Conservation (phyloP, 2,329 filamentous ascomycete genomes). For the Hysterium pulicare region DNA sequence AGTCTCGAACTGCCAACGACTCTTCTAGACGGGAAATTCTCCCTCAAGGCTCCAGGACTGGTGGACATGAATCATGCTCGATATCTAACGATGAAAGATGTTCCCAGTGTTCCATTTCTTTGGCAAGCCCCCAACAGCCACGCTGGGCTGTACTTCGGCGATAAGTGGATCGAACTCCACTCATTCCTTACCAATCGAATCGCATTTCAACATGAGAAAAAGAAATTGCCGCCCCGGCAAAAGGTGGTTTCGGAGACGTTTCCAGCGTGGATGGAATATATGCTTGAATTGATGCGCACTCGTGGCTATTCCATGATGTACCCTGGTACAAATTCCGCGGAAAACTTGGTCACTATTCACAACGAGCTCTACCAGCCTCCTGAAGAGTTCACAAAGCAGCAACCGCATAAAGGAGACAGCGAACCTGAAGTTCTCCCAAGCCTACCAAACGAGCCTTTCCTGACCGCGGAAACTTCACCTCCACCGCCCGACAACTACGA, state of each 20-base stretch:
- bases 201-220: constrained; percentile 22
- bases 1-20: constrained; percentile 71
- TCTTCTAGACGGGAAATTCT: constrained; percentile 58
- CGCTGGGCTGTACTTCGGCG: constrained; percentile 76
- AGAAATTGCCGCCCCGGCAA: constrained; percentile 20
- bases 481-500: constrained; percentile 19
- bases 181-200: constrained; percentile 69
- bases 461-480: constrained; percentile 37
- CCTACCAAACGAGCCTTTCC: constrained; percentile 32
- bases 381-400: constrained; percentile 55
- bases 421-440: constrained; percentile 9
- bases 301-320: constrained; percentile 79
- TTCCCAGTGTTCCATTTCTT: constrained; percentile 60
- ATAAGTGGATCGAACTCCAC: constrained; percentile 84
- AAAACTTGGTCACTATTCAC: constrained; percentile 69
- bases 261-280: constrained; percentile 75
- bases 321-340: constrained; percentile 55
- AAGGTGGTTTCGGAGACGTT: constrained; percentile 61
- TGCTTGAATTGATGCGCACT: constrained; percentile 70
- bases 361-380: constrained; percentile 69
- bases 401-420: constrained; percentile 5
- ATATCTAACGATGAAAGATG: constrained; percentile 23
- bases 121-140: constrained; percentile 85
- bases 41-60: constrained; percentile 50
- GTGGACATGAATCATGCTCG: constrained; percentile 36